A percentile compares a stretch with the other conserved stretches of the same genome.
Evolutionary conservation across 176 grass and related monocot genomes (phyloP).

Genomic region (Bromus sterilis): DNA sequence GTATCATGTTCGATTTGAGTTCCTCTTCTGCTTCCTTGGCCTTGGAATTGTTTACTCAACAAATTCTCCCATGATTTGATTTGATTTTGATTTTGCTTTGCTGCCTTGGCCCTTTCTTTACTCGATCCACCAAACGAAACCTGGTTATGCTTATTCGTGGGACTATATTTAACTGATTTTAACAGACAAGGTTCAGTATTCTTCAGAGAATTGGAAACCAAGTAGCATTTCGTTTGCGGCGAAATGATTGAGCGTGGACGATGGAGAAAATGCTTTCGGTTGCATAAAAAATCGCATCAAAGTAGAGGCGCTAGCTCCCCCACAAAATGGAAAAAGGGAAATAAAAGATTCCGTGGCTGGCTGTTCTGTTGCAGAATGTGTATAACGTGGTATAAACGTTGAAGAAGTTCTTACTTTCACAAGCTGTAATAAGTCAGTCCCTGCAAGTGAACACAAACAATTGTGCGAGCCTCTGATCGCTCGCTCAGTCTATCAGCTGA

Average conservation of each 20-base stretch:
- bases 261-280: background rate
- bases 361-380: background rate
- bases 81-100: background rate
- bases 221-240: background rate
- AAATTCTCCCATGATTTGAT: too few relatives aligned
- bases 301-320: background rate
- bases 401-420: background rate
- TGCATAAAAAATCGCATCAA: background rate
- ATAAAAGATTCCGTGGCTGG: background rate
- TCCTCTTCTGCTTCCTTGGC: background rate
- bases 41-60: background rate
- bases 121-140: background rate
- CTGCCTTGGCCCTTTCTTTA: background rate
- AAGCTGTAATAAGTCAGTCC: background rate
- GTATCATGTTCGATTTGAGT: background rate
- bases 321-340: fast-evolving
- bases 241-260: too few relatives aligned
- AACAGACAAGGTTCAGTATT: background rate
- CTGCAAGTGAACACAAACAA: background rate
- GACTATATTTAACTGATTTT: background rate
- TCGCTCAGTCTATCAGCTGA: too few relatives aligned
- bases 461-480: background rate
- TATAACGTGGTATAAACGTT: too few relatives aligned
- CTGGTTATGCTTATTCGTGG: background rate
- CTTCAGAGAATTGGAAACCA: background rate